Percentiles rank a stretch among this genome's conserved stretches.
Evolutionary conservation across 2,329 filamentous ascomycete genomes (phyloP).

Genomic region (Paraphoma sp.): DNA sequence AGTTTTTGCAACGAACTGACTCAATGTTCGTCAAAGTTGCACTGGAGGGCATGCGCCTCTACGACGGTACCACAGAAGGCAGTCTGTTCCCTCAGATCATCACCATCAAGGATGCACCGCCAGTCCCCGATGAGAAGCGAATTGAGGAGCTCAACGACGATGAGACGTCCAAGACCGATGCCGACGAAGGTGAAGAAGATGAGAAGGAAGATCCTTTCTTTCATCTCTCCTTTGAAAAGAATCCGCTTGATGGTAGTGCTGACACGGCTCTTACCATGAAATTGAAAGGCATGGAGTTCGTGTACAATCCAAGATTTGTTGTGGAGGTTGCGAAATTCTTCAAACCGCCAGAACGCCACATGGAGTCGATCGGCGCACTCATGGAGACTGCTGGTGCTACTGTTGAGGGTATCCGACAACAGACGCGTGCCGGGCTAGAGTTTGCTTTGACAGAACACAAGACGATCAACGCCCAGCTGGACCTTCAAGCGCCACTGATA

Average conservation of each 20-base stretch:
- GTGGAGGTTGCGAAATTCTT: conserved; percentile 95
- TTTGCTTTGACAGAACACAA: conserved; percentile 98
- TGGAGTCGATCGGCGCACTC: conserved; percentile 96
- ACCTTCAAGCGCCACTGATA: conserved; percentile 93
- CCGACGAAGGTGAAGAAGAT: conserved; percentile 52
- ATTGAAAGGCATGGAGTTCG: conserved; percentile 92
- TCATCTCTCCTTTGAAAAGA: conserved; percentile 89
- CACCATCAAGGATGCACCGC: conserved; percentile 85
- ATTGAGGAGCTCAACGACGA: conserved; percentile 58
- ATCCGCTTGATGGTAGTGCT: conserved; percentile 89
- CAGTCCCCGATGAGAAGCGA: conserved; percentile 58
- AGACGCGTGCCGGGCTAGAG: conserved; percentile 93
- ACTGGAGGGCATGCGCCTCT: conserved; percentile 89
- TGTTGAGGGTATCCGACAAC: conserved; percentile 91
- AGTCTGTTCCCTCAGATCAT: conserved; percentile 95
- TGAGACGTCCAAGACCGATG: conserved; percentile 52
- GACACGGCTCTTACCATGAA: conserved; percentile 91
- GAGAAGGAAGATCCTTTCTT: conserved; percentile 82
- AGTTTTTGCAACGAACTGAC: conserved; percentile 86
- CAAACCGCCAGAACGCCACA: conserved; percentile 92
- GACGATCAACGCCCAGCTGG: conserved; percentile 94
- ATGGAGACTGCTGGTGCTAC: conserved; percentile 96
- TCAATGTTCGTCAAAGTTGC: conserved; percentile 88
- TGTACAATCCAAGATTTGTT: conserved; percentile 95
- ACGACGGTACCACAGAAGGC: conserved; percentile 91